These are phyloP conservation scores for Tephrocybe sp. DNA, from an alignment of 768 basidiomycete species.

Conservation along the genomic window DNA sequence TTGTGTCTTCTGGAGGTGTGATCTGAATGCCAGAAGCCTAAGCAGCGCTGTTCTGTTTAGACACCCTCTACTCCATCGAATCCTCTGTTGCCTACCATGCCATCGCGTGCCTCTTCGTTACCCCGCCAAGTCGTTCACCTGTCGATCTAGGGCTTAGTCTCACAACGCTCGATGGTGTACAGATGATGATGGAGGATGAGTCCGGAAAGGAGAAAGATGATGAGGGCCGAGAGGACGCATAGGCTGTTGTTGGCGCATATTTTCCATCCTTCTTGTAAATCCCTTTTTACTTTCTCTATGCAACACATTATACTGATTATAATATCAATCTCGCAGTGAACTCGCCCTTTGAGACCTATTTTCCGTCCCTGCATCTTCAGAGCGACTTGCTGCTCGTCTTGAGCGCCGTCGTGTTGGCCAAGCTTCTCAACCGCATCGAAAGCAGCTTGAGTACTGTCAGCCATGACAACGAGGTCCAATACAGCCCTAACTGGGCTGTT, in stretches of 20 bases:
- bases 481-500: too few relatives aligned
- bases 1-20: constrained; percentile 25
- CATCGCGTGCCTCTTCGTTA: constrained; percentile 29
- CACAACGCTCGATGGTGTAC: not conserved
- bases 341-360: constrained; percentile 74
- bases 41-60: constrained; percentile 35
- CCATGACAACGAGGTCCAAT: too few relatives aligned
- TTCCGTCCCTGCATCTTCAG: too few relatives aligned
- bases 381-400: too few relatives aligned
- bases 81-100: not conserved
- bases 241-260: constrained; percentile 64
- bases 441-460: too few relatives aligned
- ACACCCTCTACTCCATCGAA: constrained; percentile 30
- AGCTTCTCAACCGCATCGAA: too few relatives aligned
- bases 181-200: constrained; percentile 31
- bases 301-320: not conserved
- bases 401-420: too few relatives aligned
- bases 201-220: constrained; percentile 37
- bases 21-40: constrained; percentile 37
- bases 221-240: constrained; percentile 66
- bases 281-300: not conserved
- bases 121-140: constrained; percentile 25
- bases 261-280: constrained; percentile 68
- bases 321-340: constrained; percentile 37
- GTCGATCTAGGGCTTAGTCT: constrained; percentile 6